These are phyloP conservation scores for Phytophthora vignae DNA, from an alignment of 352 stramenopile species.

Conservation along the genomic window DNA sequence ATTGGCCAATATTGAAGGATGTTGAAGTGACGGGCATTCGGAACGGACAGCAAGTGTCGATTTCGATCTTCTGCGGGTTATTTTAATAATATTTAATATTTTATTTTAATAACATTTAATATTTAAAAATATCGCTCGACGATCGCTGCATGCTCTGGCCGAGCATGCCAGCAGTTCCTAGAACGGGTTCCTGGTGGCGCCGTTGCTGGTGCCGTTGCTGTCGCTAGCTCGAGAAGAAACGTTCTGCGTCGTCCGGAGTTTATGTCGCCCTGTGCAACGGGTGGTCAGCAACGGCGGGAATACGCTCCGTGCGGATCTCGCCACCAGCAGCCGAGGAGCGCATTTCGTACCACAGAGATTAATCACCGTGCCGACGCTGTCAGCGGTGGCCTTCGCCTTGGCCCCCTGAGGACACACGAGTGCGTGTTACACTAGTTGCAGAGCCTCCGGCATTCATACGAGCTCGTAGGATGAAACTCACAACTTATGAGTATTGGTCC, in stretches of 20 bases:
- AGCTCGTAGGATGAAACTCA: not conserved
- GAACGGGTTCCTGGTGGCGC: too few relatives aligned
- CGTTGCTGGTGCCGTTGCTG: too few relatives aligned
- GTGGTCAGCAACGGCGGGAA: not conserved
- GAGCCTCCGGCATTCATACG: not conserved
- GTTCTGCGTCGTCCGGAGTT: too few relatives aligned
- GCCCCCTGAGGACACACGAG: too few relatives aligned
- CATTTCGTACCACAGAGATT: not conserved
- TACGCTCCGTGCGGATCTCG: constrained; percentile 12
- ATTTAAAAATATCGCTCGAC: not conserved
- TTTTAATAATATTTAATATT: too few relatives aligned
- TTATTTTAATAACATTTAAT: too few relatives aligned
- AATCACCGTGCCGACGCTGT: not conserved
- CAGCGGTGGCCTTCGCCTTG: not conserved
- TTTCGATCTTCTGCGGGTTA: not conserved
- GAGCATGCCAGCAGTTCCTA: too few relatives aligned
- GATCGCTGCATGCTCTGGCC: too few relatives aligned
- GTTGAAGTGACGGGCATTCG: constrained; percentile 36
- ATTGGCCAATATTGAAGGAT: constrained; percentile 9
- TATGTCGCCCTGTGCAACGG: not conserved
- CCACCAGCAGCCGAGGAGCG: not conserved
- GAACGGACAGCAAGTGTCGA: constrained; percentile 28
- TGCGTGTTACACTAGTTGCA: too few relatives aligned
- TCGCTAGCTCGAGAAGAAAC: not conserved
- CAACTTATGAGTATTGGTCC: not conserved